Evolutionary conservation across 495 filamentous ascomycete genomes (phyloP).

Genomic region (Talaromyces borbonicus): DNA sequence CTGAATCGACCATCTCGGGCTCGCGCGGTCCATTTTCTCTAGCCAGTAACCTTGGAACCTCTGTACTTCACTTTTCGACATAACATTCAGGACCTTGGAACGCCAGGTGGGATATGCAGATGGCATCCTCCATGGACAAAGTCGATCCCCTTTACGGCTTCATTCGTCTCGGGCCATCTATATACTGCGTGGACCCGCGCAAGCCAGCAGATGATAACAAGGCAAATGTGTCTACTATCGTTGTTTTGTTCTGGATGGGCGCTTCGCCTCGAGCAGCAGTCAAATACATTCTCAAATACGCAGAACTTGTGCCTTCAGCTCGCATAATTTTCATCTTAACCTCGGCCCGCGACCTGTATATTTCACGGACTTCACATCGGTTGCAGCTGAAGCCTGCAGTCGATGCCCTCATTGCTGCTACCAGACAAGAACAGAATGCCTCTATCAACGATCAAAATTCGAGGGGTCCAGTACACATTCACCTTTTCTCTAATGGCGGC

Average conservation of each 20-base stretch:
- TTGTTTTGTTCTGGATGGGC: constrained; percentile 38
- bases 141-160: constrained; percentile 14
- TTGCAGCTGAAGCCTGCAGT: constrained; percentile 29
- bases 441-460: neutral
- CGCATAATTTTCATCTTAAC: constrained; percentile 32
- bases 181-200: constrained; percentile 24
- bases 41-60: too few species aligned
- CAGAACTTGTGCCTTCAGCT: constrained; percentile 23
- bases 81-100: neutral
- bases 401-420: constrained; percentile 18
- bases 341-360: constrained; percentile 28
- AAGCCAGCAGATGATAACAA: constrained; percentile 1
- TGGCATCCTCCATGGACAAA: constrained; percentile 6
- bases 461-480: constrained; percentile 26
- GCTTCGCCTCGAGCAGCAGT: constrained; percentile 26
- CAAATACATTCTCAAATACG: constrained; percentile 31
- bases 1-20: neutral
- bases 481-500: constrained; percentile 39
- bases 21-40: too few species aligned
- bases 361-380: constrained; percentile 18
- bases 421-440: constrained; percentile 3
- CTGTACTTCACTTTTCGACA: neutral
- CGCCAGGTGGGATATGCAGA: too few species aligned
- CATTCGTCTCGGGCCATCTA: constrained; percentile 21
- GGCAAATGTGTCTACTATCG: constrained; percentile 16